Evolutionary conservation across 2,329 filamentous ascomycete genomes (phyloP).

Genomic region (Fusarium sp.): DNA sequence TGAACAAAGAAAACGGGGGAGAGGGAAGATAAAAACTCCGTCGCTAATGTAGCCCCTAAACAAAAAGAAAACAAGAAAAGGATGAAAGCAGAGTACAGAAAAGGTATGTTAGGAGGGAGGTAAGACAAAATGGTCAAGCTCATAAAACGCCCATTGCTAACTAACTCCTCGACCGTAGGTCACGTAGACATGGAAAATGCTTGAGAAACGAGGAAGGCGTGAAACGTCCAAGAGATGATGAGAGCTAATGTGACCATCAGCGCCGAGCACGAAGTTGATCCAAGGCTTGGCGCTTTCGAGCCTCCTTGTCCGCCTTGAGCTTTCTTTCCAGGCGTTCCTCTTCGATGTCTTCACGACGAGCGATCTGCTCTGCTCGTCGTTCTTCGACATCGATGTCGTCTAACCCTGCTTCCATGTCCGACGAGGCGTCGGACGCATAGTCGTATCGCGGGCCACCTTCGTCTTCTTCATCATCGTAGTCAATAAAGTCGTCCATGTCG

Average conservation of each 20-base stretch:
- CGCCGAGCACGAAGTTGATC: constrained; percentile 51
- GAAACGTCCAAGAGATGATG: neutral
- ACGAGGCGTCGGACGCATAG: constrained; percentile 74
- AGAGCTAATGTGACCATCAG: constrained; percentile 28
- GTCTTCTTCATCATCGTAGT: constrained; percentile 69
- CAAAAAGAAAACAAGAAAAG: constrained; percentile 8
- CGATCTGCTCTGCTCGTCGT: constrained; percentile 67
- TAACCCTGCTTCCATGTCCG: constrained; percentile 82
- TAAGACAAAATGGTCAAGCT: constrained; percentile 16
- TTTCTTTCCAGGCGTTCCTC: constrained; percentile 71
- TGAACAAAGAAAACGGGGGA: constrained; percentile 2
- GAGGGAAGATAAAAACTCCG: constrained; percentile 49
- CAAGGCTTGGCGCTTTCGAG: constrained; percentile 58
- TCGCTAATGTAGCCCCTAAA: constrained; percentile 52
- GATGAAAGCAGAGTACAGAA: constrained; percentile 9
- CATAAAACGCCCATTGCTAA: constrained; percentile 34
- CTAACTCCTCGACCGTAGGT: constrained; percentile 36
- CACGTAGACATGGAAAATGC: constrained; percentile 22
- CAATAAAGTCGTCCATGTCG: constrained; percentile 70
- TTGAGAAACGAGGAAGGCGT: neutral
- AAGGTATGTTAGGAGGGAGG: constrained; percentile 2
- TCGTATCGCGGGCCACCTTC: constrained; percentile 57
- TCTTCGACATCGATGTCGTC: constrained; percentile 82
- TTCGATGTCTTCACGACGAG: constrained; percentile 74
- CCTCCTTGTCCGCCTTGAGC: constrained; percentile 72